Conservation (phyloP, 176 grass and related monocot genomes). For the Poa annua region DNA sequence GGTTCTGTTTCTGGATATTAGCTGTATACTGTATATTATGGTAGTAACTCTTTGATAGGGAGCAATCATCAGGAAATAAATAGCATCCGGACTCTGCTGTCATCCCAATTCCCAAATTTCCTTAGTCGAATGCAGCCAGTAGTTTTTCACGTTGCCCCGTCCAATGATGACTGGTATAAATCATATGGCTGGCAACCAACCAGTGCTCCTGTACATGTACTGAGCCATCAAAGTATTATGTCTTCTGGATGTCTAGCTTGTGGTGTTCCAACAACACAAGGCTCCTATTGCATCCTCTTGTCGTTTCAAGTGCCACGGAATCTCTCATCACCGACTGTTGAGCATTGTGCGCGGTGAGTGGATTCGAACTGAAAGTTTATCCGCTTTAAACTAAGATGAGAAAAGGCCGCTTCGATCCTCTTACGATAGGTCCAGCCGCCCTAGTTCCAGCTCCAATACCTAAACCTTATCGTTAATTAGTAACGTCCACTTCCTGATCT, state of each 20-base stretch:
- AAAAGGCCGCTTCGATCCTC: background rate
- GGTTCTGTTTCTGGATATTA: background rate
- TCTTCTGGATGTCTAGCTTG: background rate
- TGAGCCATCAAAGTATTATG: background rate
- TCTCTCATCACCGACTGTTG: background rate
- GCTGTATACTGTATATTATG: background rate
- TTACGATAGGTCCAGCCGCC: background rate
- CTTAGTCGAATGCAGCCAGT: background rate
- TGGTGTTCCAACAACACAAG: background rate
- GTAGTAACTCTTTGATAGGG: background rate
- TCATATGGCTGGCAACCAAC: background rate
- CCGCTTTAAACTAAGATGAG: background rate
- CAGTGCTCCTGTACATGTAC: background rate
- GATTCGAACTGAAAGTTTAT: background rate
- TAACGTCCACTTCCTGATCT: slow-evolving; percentile 44
- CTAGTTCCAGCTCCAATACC: background rate
- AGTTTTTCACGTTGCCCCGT: background rate
- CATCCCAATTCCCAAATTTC: slow-evolving; percentile 18
- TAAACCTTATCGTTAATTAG: too few species aligned
- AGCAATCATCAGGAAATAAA: background rate
- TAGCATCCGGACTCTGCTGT: background rate
- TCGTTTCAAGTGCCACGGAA: background rate
- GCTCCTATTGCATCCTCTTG: background rate
- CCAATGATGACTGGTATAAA: background rate
- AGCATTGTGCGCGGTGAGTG: background rate